A percentile compares a stretch with the other conserved stretches of the same genome.
Evolutionary conservation across 306 rosid genomes (phyloP).

Genomic region (Cucumis melo): DNA sequence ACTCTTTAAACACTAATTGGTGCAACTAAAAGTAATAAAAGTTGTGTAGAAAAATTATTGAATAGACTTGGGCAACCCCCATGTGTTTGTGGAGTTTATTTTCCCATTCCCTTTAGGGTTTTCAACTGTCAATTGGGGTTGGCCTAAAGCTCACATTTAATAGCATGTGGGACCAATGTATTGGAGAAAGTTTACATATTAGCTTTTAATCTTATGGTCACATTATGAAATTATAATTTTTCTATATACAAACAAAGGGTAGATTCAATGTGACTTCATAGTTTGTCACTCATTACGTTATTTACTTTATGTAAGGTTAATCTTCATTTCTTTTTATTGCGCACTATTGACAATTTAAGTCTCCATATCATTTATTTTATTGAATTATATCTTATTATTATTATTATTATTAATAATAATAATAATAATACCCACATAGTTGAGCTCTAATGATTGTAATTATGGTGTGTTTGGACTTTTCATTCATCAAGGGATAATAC

Average conservation of each 20-base stretch:
- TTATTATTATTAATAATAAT: no score
- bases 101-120: neutral
- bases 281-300: neutral
- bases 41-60: neutral
- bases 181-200: neutral
- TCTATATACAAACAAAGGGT: neutral
- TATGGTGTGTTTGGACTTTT: neutral
- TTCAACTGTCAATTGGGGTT: neutral
- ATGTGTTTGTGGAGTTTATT: neutral
- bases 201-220: neutral
- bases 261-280: neutral
- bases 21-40: neutral
- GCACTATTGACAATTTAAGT: neutral
- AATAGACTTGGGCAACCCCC: neutral
- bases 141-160: neutral
- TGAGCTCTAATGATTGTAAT: conserved; percentile 2
- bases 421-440: neutral
- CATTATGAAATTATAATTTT: neutral
- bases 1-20: neutral
- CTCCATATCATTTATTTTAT: neutral
- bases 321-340: neutral
- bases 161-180: neutral
- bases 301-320: neutral
- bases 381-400: no score
- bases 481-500: neutral